Evolutionary conservation across 306 rosid species (phyloP).

Genomic region (Phaseolus lunatus): DNA sequence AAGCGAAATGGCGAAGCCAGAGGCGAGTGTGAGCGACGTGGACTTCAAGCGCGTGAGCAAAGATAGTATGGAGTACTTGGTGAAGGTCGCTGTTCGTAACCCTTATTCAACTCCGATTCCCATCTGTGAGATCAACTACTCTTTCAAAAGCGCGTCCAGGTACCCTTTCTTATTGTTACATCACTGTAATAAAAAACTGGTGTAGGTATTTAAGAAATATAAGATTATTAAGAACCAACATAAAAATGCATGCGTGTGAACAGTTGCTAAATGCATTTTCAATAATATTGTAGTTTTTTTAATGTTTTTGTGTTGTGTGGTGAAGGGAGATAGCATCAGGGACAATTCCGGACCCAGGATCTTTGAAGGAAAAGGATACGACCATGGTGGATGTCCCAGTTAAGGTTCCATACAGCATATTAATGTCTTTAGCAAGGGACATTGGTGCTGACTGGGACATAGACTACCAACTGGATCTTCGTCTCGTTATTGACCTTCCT

Average conservation of each 20-base stretch:
- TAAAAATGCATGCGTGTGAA: too few relatives aligned
- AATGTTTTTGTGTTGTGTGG: background rate
- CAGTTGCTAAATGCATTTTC: too few relatives aligned
- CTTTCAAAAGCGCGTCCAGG: conserved; percentile 70
- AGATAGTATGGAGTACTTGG: conserved; percentile 65
- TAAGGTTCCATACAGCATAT: conserved; percentile 69
- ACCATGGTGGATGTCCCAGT: conserved; percentile 71
- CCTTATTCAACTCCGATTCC: conserved; percentile 68
- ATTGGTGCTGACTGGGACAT: conserved; percentile 89
- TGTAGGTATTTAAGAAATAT: too few relatives aligned
- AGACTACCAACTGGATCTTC: conserved; percentile 69
- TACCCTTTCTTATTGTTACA: background rate
- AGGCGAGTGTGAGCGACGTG: conserved; percentile 68
- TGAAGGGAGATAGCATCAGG: conserved; percentile 77
- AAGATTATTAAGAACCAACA: too few relatives aligned
- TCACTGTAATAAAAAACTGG: too few relatives aligned
- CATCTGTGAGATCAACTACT: conserved; percentile 73
- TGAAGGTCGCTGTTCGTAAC: conserved; percentile 62
- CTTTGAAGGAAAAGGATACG: conserved; percentile 59
- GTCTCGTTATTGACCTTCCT: conserved; percentile 81
- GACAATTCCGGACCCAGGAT: conserved; percentile 83
- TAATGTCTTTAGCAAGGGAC: conserved; percentile 73
- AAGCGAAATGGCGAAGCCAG: conserved; percentile 62
- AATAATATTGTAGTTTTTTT: too few relatives aligned
- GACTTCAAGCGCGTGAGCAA: conserved; percentile 65